Base-by-base conservation (phyloP, 2,329 filamentous ascomycete genomes). In the Cercospora nicotianae region DNA sequence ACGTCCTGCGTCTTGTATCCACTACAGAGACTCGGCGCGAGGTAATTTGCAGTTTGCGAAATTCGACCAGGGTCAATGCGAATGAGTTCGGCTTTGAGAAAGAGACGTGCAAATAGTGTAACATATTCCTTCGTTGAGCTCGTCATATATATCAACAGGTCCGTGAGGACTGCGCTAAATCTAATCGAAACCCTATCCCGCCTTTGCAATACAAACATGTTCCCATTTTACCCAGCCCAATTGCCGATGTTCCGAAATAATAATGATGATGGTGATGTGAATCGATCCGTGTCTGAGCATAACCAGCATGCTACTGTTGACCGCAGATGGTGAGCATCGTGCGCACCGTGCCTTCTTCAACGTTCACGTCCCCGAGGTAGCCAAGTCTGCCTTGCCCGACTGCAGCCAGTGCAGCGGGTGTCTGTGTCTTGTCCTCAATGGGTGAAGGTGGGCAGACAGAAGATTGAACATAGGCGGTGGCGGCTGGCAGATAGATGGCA, bases 301-400 rank as follows among this genome's bases (percentile, higher is more conserved):
- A 58, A 18, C 53, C 53, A 58, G 53, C n/a, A 58, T 58, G 53
- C 53, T 58, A 68, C 23, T 51, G 53, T 53, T 69, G 42, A 23
- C 68, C 71, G 61, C 70, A 73, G 65, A 73, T 72, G 13, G 67
- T 67, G 30, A 73, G 62, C 48, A 73, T 42, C 16, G 68, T 28
- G 23, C 31, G 13, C n/a, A 63, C 48, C 13, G 70, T 71, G 28
- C 58, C 67, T 10, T 64, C 63, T 57, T 73, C 72, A 13, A 53
- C 64, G 48, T 73, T 72, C 13, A 72, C 69, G 55, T 72, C 70
- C 16, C 70, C 72, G 2, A 70, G 36, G 30, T 70, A 72, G 12
- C 69, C 70, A 10, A 73, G 33, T 55, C 60, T 71, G n/a, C 70
- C 72, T 13, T 61, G 51, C 2, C 68, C 70, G n/a, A 57, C 65